Percentiles rank a stretch among this genome's conserved stretches.
Evolutionary conservation across 345 rosid genomes (phyloP).

Genomic region (Acer yangbiense): DNA sequence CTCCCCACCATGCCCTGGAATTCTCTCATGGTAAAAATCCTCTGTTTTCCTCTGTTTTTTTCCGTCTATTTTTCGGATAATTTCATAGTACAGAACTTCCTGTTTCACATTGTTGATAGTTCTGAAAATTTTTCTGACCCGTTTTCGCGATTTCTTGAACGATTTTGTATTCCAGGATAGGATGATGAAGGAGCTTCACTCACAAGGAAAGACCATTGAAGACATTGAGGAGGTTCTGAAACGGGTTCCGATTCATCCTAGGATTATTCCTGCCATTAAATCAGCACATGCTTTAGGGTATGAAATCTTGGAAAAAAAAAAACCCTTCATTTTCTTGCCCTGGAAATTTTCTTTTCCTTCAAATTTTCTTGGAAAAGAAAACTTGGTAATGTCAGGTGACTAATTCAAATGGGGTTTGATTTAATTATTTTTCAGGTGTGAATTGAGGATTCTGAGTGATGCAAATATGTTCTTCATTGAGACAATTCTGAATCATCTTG

Average conservation of each 20-base stretch:
- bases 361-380: background rate
- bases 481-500: slow-evolving; percentile 66
- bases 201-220: slow-evolving; percentile 57
- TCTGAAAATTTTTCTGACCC: background rate
- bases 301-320: background rate
- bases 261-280: slow-evolving; percentile 67
- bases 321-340: background rate
- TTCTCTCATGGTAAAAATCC: slow-evolving; percentile 61
- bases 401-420: background rate
- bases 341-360: background rate
- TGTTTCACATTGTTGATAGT: no score
- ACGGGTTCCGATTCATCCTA: slow-evolving; percentile 61
- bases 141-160: background rate
- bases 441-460: slow-evolving; percentile 78
- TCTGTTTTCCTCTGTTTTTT: background rate
- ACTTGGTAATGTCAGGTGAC: background rate
- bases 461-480: slow-evolving; percentile 82
- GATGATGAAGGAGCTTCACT: slow-evolving; percentile 78
- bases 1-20: slow-evolving; percentile 96
- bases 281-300: slow-evolving; percentile 82
- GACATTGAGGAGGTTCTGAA: slow-evolving; percentile 59
- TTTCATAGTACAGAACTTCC: background rate
- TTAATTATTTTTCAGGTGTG: slow-evolving; percentile 53
- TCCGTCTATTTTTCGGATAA: background rate
- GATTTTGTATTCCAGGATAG: slow-evolving; percentile 47